Evolutionary conservation across 805 yeast genomes (phyloP).

Genomic region (Saturnispora sekii): DNA sequence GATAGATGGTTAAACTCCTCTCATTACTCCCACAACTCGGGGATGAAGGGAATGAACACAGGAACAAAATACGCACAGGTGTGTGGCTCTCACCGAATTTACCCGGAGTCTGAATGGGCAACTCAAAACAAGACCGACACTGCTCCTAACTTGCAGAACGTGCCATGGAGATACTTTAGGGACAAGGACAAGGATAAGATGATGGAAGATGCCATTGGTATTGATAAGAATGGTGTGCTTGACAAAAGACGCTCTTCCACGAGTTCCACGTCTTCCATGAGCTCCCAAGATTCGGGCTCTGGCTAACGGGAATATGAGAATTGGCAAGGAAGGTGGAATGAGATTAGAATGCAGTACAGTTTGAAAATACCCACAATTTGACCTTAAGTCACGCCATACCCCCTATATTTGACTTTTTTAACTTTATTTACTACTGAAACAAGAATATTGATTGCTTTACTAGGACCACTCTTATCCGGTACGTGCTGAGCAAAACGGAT

Average conservation of each 20-base stretch:
- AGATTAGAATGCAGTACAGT: no score
- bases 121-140: constrained; percentile 5
- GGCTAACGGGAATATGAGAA: no score
- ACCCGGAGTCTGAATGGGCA: constrained; percentile 14
- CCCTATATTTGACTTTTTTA: no score
- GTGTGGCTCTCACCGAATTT: constrained; percentile 13
- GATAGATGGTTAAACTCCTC: constrained; percentile 28
- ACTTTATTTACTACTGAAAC: no score
- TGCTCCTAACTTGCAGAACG: constrained; percentile 24
- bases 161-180: constrained; percentile 22
- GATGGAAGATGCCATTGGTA: not conserved
- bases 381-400: no score
- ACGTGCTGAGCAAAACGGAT: no score
- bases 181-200: not conserved
- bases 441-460: no score
- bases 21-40: constrained; percentile 13
- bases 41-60: constrained; percentile 18
- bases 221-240: not conserved
- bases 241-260: not conserved
- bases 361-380: no score
- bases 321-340: no score
- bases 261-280: no score
- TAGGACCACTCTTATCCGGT: no score
- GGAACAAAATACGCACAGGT: constrained; percentile 15
- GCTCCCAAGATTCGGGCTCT: no score